Percentiles rank a stretch among this genome's conserved stretches.
phyloP scores from a whole-genome alignment of 2,329 filamentous ascomycete genomes.

The Aspergillus arachidicola region DNA sequence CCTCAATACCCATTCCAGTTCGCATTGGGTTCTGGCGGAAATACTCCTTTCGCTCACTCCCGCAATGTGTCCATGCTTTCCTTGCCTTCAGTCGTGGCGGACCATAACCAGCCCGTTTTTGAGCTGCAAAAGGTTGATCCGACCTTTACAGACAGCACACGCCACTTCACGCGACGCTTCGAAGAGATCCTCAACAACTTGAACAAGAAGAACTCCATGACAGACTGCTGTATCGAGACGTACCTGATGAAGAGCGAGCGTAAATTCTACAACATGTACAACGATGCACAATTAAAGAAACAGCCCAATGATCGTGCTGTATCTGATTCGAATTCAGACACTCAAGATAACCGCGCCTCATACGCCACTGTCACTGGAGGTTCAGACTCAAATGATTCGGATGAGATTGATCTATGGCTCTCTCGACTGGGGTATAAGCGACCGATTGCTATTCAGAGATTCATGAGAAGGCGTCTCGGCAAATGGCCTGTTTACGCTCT shows the following conservation, averaged over 20 bases:
- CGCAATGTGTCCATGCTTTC: slow-evolving; percentile 54
- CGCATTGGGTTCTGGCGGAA: background rate
- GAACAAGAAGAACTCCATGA: slow-evolving; percentile 59
- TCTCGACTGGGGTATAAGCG: slow-evolving; percentile 58
- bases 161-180: slow-evolving; percentile 62
- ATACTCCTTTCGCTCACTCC: slow-evolving; percentile 24
- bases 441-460: slow-evolving; percentile 58
- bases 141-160: slow-evolving; percentile 67
- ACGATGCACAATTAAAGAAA: slow-evolving; percentile 58
- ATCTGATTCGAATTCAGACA: background rate
- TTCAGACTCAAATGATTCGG: slow-evolving; percentile 35
- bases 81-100: slow-evolving; percentile 60
- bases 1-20: background rate
- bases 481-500: slow-evolving; percentile 67
- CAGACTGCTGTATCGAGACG: slow-evolving; percentile 64
- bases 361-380: slow-evolving; percentile 28
- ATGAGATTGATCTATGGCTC: slow-evolving; percentile 55
- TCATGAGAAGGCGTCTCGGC: slow-evolving; percentile 59
- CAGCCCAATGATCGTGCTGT: slow-evolving; percentile 20
- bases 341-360: slow-evolving; percentile 2
- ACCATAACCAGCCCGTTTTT: slow-evolving; percentile 57
- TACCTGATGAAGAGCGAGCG: slow-evolving; percentile 68
- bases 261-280: slow-evolving; percentile 64
- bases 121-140: slow-evolving; percentile 69
- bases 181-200: slow-evolving; percentile 59